A percentile compares a stretch with the other conserved stretches of the same genome.
These are phyloP conservation scores for Hansenula lynferdii DNA, from an alignment of 1,139 yeast species.

Conservation along the genomic window DNA sequence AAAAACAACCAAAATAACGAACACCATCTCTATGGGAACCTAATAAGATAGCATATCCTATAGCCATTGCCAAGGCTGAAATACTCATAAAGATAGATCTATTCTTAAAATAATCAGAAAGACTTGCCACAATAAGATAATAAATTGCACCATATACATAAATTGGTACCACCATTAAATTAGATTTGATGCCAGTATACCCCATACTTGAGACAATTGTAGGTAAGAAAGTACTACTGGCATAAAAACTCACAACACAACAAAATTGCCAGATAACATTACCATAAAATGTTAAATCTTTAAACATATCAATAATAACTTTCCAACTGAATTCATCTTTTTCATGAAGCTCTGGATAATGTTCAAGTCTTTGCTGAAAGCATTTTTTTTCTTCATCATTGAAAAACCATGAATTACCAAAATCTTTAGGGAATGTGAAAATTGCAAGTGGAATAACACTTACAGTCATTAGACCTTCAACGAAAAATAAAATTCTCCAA, in stretches of 20 bases:
- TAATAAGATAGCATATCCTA: not conserved
- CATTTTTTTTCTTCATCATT: not conserved
- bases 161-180: not conserved
- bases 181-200: not conserved
- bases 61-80: not conserved
- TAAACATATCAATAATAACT: not conserved
- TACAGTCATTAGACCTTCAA: not conserved
- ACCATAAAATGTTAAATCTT: not conserved
- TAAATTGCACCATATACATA: not conserved
- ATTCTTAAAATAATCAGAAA: not conserved
- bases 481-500: not conserved
- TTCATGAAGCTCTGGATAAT: not conserved
- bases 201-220: not conserved
- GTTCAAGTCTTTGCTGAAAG: not conserved
- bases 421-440: not conserved
- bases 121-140: not conserved
- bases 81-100: not conserved
- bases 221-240: not conserved
- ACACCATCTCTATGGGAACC: not conserved
- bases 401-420: not conserved
- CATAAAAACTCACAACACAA: not conserved
- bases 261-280: not conserved
- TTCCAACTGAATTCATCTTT: not conserved
- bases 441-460: not conserved
- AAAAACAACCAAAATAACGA: not conserved